Evolutionary conservation across 2,329 filamentous ascomycete genomes (phyloP), one percentile per base, ranked within the genome.

Genomic region (Sodiomyces alkalinus): DNA sequence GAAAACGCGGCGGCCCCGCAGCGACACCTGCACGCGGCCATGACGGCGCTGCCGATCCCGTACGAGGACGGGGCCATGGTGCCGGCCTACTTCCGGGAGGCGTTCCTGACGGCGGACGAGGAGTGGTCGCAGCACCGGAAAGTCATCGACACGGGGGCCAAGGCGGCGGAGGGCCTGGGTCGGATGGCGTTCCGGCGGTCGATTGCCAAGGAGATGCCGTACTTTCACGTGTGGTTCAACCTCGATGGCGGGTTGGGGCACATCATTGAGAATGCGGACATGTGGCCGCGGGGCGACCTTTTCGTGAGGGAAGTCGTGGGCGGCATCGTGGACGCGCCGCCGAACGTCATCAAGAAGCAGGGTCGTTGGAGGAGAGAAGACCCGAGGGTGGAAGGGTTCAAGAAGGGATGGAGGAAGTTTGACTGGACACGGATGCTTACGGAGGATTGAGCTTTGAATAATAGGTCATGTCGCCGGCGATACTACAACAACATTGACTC

Each of bases 121-220:
- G 85, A 96, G 53, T 98, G 92, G 90, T 74, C 80, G 19, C 90
- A 96, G 55, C 92, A 98, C 52, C 77, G 77, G 46, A 93, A 93
- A 48, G 62, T 98, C 36, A 92, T 98, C 36, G 86, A 96, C 51
- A 98, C 90, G 0, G 68, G 64, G 3, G 72, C 73, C 35, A 59
- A 60, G 19, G 66, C 72, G 0, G 53, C 62, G n/a, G 64, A 71
- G 3, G 81, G 80, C 0, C 51, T 83, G 36, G 90, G 87, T 1
- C 80, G 80, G 44, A 53, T 68, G 29, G 86, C 90, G 2, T 98
- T 98, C 50, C 68, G 87, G 1, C 67, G 74, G 32, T 78, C 69
- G 13, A 62, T 98, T 35, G 82, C 81, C 9, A 93, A 92, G 56
- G 87, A 98, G 58, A 87, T 92, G 80, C 87, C 92, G 0, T 98